phyloP scores from a whole-genome alignment of 495 filamentous ascomycete genomes.

The Penicilliopsis zonata region DNA sequence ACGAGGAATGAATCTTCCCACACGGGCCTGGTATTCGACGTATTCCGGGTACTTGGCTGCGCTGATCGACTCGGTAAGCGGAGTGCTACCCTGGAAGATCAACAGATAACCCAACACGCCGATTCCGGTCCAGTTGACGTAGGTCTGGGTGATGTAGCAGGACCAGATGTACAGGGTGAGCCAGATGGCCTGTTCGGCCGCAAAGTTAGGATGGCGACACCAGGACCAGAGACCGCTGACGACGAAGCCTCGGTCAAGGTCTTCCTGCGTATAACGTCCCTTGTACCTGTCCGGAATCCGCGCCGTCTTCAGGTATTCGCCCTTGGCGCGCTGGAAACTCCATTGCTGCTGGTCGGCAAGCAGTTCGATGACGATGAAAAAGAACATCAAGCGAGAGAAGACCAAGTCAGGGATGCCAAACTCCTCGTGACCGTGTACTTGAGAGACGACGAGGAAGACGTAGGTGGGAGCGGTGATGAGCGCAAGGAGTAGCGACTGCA shows the following conservation, averaged over 20 bases:
- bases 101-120: slow-evolving; percentile 58
- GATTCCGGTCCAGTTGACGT: slow-evolving; percentile 67
- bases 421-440: slow-evolving; percentile 19
- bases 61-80: slow-evolving; percentile 74
- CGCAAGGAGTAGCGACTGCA: slow-evolving; percentile 62
- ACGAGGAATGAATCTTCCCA: slow-evolving; percentile 73
- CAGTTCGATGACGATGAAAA: slow-evolving; percentile 60
- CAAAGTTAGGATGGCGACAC: slow-evolving; percentile 88
- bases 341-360: slow-evolving; percentile 93
- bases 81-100: slow-evolving; percentile 82
- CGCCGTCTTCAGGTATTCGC: slow-evolving; percentile 55
- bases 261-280: slow-evolving; percentile 42
- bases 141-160: slow-evolving; percentile 54
- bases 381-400: slow-evolving; percentile 55
- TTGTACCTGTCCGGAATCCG: slow-evolving; percentile 46
- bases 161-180: slow-evolving; percentile 75
- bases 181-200: slow-evolving; percentile 89
- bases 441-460: slow-evolving; percentile 51
- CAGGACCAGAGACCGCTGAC: slow-evolving; percentile 76
- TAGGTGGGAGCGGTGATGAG: slow-evolving; percentile 73
- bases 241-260: slow-evolving; percentile 86
- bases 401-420: slow-evolving; percentile 50
- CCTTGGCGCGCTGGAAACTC: slow-evolving; percentile 77
- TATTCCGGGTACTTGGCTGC: slow-evolving; percentile 83
- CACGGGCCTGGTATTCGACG: slow-evolving; percentile 64